phyloP scores from a whole-genome alignment of 1,284 basidiomycete genomes.

The Leccinum subrobustum region DNA sequence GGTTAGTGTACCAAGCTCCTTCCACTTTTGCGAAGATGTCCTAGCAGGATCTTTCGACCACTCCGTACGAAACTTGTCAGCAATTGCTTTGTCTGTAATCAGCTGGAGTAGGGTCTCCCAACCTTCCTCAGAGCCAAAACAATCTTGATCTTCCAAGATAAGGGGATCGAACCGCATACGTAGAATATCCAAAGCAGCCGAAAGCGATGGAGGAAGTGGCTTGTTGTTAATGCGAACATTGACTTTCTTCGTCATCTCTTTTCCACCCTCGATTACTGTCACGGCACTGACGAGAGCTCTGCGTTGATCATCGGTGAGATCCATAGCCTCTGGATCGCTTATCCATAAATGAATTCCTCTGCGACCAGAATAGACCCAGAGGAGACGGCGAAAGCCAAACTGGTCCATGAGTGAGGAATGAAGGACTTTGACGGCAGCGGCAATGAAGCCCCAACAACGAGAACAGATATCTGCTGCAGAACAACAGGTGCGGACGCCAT shows the following conservation, averaged over 20 bases:
- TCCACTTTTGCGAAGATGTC: slow-evolving; percentile 72
- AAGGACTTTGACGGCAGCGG: slow-evolving; percentile 88
- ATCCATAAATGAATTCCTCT: slow-evolving; percentile 99
- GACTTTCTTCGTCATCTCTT: slow-evolving; percentile 84
- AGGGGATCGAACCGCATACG: slow-evolving; percentile 62
- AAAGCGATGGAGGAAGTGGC: slow-evolving; percentile 68
- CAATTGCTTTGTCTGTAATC: slow-evolving; percentile 63
- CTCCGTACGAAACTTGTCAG: slow-evolving; percentile 47
- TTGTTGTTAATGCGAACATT: slow-evolving; percentile 53
- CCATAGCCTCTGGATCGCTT: slow-evolving; percentile 86
- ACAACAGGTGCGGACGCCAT: slow-evolving; percentile 94
- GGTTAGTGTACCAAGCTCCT: slow-evolving; percentile 53
- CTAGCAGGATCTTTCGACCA: slow-evolving; percentile 64
- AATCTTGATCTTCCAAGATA: slow-evolving; percentile 85
- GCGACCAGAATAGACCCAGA: slow-evolving; percentile 99
- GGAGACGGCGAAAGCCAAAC: slow-evolving; percentile 78
- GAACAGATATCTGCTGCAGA: slow-evolving; percentile 89
- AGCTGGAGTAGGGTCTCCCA: slow-evolving; percentile 77
- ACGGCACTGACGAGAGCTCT: slow-evolving; percentile 85
- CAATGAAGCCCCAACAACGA: slow-evolving; percentile 94
- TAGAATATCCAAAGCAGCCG: slow-evolving; percentile 52
- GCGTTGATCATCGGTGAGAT: slow-evolving; percentile 89
- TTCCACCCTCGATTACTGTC: slow-evolving; percentile 83
- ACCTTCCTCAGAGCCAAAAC: slow-evolving; percentile 71
- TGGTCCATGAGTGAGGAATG: slow-evolving; percentile 80